Evolutionary conservation across 164 flowering plant species (phyloP).

Genomic region (Umbellularia californica): DNA sequence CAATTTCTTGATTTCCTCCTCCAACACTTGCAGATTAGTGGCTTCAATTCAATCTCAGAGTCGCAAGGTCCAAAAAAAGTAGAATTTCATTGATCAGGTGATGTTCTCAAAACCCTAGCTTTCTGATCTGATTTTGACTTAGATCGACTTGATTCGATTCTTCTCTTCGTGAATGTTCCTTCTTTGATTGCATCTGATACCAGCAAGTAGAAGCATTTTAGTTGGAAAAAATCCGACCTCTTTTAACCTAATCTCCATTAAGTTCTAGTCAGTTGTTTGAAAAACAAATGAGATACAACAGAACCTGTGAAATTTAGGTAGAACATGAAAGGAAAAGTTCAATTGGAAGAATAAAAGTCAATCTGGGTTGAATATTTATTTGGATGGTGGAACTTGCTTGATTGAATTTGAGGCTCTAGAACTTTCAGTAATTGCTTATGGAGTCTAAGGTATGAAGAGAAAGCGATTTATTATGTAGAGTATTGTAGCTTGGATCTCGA

Average conservation of each 20-base stretch:
- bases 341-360: background rate
- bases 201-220: too few species aligned
- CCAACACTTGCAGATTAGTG: background rate
- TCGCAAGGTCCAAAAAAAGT: background rate
- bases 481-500: background rate
- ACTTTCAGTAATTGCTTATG: background rate
- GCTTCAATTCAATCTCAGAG: background rate
- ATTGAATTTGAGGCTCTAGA: background rate
- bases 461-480: background rate
- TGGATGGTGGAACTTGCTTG: background rate
- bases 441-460: background rate
- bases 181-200: too few species aligned
- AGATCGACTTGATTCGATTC: too few species aligned
- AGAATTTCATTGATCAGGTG: background rate
- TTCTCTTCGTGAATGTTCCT: too few species aligned
- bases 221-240: too few species aligned
- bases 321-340: background rate
- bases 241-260: background rate
- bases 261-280: background rate
- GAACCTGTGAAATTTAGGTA: background rate
- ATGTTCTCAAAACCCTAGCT: constrained; percentile 4
- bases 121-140: background rate
- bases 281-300: background rate
- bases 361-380: background rate
- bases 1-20: background rate